These are phyloP conservation scores for Dendrostoma leiphaemia DNA, from an alignment of 2,329 filamentous ascomycete species.

Conservation along the genomic window DNA sequence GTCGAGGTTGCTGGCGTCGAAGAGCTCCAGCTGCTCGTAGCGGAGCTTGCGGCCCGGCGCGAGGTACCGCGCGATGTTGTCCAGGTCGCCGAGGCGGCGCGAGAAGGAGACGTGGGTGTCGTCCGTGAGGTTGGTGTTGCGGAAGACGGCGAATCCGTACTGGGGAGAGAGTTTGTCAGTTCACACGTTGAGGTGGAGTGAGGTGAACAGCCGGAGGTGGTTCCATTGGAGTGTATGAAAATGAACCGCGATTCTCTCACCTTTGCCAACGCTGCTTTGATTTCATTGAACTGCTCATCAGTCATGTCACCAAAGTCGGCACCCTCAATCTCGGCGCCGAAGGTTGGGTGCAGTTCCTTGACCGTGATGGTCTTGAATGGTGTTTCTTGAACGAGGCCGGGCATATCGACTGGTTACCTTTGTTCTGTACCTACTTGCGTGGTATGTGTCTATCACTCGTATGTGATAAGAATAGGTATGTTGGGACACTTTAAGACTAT, in stretches of 20 bases:
- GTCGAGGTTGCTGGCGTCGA: slow-evolving; percentile 57
- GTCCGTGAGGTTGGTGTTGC: slow-evolving; percentile 48
- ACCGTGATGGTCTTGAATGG: slow-evolving; percentile 23
- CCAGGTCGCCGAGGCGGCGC: slow-evolving; percentile 50
- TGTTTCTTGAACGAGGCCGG: slow-evolving; percentile 26
- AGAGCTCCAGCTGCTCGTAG: slow-evolving; percentile 48
- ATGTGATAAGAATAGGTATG: background rate
- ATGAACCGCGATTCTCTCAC: slow-evolving; percentile 14
- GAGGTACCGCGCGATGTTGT: slow-evolving; percentile 51
- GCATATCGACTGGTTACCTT: too few species aligned
- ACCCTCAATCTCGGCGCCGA: slow-evolving; percentile 29
- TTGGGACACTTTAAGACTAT: too few species aligned
- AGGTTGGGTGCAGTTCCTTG: slow-evolving; percentile 24
- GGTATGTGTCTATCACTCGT: background rate
- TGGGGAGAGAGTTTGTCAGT: too few species aligned
- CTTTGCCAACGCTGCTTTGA: slow-evolving; percentile 32
- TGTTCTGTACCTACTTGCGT: background rate
- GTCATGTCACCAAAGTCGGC: slow-evolving; percentile 31
- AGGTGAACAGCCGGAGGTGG: too few species aligned
- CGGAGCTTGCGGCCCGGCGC: slow-evolving; percentile 44
- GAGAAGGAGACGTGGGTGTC: slow-evolving; percentile 50
- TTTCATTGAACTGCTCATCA: slow-evolving; percentile 31
- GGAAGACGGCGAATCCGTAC: slow-evolving; percentile 48
- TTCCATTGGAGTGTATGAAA: too few species aligned
- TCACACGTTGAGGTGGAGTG: too few species aligned